Conservation (phyloP, 768 basidiomycete species). For the Russula griseocarnosa region DNA sequence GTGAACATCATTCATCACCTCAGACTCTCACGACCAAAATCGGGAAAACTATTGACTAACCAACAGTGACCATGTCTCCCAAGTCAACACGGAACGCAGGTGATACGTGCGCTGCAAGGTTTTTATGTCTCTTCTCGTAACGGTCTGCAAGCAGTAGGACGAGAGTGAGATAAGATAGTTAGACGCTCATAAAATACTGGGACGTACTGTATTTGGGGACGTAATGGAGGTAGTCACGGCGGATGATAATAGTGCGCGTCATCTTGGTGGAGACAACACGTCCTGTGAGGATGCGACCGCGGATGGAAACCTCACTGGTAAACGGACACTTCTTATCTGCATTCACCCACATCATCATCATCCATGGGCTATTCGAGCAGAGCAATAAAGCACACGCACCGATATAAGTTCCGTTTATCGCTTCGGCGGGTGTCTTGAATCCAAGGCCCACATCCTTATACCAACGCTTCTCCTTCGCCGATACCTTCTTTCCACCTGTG, state of each 20-base stretch:
- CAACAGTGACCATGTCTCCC: slow-evolving; percentile 93
- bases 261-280: slow-evolving; percentile 99
- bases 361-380: background rate
- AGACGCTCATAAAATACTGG: background rate
- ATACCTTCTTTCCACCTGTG: slow-evolving; percentile 82
- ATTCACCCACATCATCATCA: background rate
- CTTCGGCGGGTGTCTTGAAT: slow-evolving; percentile 94
- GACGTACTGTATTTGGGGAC: slow-evolving; percentile 96
- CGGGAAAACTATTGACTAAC: slow-evolving; percentile 45
- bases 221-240: slow-evolving; percentile 91
- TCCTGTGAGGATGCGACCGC: slow-evolving; percentile 97
- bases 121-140: slow-evolving; percentile 99
- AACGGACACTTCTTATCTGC: slow-evolving; percentile 99
- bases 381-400: slow-evolving; percentile 50
- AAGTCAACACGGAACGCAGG: slow-evolving; percentile 98
- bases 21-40: slow-evolving; percentile 7
- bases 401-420: slow-evolving; percentile 94
- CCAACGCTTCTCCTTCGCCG: slow-evolving; percentile 96
- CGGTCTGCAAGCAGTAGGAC: slow-evolving; percentile 56
- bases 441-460: slow-evolving; percentile 98
- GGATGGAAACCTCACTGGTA: slow-evolving; percentile 94
- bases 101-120: slow-evolving; percentile 93
- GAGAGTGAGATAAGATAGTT: background rate
- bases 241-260: slow-evolving; percentile 97
- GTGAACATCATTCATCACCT: slow-evolving; percentile 11